phyloP scores from a whole-genome alignment of 2,329 filamentous ascomycete species.

The Aspergillus awamori region DNA sequence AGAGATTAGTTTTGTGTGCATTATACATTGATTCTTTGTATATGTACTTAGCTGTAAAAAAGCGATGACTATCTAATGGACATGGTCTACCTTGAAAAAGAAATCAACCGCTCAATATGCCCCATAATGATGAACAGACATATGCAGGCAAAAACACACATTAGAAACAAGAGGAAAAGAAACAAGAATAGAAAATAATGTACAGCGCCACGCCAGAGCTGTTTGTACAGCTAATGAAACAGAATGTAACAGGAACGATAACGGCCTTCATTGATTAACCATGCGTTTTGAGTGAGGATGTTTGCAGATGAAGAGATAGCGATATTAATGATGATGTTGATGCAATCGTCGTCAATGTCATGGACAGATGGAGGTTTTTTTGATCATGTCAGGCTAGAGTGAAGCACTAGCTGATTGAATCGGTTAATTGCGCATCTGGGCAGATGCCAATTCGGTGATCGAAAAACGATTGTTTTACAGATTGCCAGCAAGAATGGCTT shows the following conservation, averaged over 20 bases:
- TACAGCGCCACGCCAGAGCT: background rate
- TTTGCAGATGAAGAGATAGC: background rate
- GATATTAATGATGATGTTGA: background rate
- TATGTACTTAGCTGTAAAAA: conserved; percentile 2
- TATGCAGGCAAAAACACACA: background rate
- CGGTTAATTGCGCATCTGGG: background rate
- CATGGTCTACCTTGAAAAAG: background rate
- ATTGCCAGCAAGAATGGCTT: conserved; percentile 9
- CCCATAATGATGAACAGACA: background rate
- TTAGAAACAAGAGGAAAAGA: background rate
- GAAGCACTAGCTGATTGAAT: background rate
- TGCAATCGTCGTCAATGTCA: background rate
- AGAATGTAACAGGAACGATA: background rate
- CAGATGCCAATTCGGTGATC: background rate
- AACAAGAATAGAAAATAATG: background rate
- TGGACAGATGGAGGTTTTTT: background rate
- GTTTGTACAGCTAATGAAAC: background rate
- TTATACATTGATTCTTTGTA: background rate
- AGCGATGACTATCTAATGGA: conserved; percentile 2
- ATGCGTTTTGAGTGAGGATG: background rate
- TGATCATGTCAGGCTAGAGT: background rate
- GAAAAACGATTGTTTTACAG: background rate
- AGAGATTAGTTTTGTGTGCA: background rate
- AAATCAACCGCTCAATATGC: conserved; percentile 1
- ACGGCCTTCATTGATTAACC: background rate